Base-by-base conservation (phyloP, 108 stramenopile species). In the Nannochloropsis gaditana region DNA sequence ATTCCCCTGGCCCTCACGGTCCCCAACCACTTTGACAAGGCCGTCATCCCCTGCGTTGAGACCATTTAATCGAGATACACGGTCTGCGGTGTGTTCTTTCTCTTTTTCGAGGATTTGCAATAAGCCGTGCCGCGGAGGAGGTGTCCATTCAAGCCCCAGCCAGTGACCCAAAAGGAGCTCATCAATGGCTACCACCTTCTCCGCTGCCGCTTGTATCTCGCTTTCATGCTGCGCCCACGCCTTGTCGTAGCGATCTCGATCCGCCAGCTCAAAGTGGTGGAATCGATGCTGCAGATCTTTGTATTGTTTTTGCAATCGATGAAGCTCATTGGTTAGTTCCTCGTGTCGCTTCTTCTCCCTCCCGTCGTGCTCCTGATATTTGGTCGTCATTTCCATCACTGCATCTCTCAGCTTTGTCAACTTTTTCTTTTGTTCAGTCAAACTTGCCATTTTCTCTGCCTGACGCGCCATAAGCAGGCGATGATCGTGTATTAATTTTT, bases 361-460 rank as follows among this genome's bases (percentile, higher is more conserved):
- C 59, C 5, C 59, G 59, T 73, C 59, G 59, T 73, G 59, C n/a
- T 73, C 59, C 59, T 73, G 4, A n/a, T 73, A 73, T n/a, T 73
- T n/a, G 59, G 59, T n/a, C 2, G 59, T 73, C 59, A 73, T n/a
- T 15, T 15, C 6, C 59, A 73, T 15, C 8, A 73, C 59, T n/a
- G 59, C 15, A 73, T 73, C 59, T n/a, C 59, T 73, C 59, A 73
- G 59, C 59, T 73, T 73, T 73, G 8, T n/a, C 59, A 73, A 73
- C 59, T 73, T 73, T n/a, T 73, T 73, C n/a, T 73, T 73, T n/a
- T 73, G 59, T n/a, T 15, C 59, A 15, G 59, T n/a, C 59, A 73
- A n/a, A n/a, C 59, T 73, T n/a, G 59, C 59, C 59, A n/a, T n/a
- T 73, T 73, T 73, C 6, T 73, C 59, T 6, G 8, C 59, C n/a